Percentiles rank a stretch among this genome's conserved stretches.
Evolutionary conservation across 1,284 basidiomycete genomes (phyloP).

Genomic region (Athelia psychrophila): DNA sequence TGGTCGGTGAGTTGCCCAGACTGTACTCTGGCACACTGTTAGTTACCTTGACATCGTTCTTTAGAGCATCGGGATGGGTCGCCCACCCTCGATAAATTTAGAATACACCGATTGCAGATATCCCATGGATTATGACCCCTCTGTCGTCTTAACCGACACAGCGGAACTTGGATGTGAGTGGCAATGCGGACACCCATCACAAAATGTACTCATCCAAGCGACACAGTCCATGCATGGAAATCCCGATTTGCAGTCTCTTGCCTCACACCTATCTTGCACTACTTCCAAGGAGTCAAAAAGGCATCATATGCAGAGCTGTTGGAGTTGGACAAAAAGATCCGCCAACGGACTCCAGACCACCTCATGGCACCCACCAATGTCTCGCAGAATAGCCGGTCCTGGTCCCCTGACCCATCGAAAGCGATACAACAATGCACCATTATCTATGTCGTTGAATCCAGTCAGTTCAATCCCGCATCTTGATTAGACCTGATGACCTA

Average conservation of each 20-base stretch:
- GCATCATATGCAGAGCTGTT: conserved; percentile 38
- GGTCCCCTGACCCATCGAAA: conserved; percentile 34
- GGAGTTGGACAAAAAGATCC: conserved; percentile 44
- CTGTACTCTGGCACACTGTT: too few species aligned
- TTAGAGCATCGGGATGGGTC: conserved; percentile 44
- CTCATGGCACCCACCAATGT: conserved; percentile 6
- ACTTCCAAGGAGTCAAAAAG: conserved; percentile 33
- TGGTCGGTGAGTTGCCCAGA: conserved; percentile 37
- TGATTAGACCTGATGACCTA: too few species aligned
- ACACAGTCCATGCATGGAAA: conserved; percentile 46
- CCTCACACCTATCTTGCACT: conserved; percentile 39
- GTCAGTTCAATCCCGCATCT: conserved; percentile 32
- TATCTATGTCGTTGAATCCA: conserved; percentile 39
- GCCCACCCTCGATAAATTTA: conserved; percentile 43
- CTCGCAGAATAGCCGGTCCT: conserved; percentile 27
- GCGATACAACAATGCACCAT: conserved; percentile 47
- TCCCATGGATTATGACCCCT: conserved; percentile 37
- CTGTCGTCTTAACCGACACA: conserved; percentile 24
- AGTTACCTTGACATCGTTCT: too few species aligned
- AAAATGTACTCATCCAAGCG: too few species aligned
- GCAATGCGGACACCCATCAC: too few species aligned
- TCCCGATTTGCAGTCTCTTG: conserved; percentile 42
- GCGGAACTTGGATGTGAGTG: conserved; percentile 41
- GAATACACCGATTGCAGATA: conserved; percentile 47
- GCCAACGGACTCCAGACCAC: conserved; percentile 39